phyloP scores from a whole-genome alignment of 1,139 yeast species.

The Scheffersomyces illinoinensis region DNA sequence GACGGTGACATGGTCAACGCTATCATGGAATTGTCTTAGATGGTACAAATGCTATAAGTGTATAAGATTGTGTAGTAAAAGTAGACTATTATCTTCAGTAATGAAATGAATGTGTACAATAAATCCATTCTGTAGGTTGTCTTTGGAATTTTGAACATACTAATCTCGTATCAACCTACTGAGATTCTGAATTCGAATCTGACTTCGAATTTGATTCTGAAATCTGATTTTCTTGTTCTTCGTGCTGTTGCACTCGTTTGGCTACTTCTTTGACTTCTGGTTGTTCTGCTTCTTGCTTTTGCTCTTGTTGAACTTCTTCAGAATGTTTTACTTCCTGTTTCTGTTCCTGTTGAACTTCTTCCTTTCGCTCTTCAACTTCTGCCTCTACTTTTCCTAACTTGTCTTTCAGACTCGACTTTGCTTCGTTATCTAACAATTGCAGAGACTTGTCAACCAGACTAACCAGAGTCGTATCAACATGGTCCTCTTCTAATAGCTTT shows the following conservation, averaged over 20 bases:
- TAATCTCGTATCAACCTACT: neutral
- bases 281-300: neutral
- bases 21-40: conserved; percentile 78
- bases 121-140: neutral
- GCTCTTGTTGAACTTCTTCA: neutral
- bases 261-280: neutral
- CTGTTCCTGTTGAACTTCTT: neutral
- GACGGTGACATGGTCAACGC: conserved; percentile 95
- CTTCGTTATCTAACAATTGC: neutral
- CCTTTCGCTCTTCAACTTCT: neutral
- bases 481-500: conserved; percentile 3
- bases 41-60: neutral
- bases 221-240: no score
- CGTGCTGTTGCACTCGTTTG: neutral
- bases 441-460: neutral
- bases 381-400: neutral
- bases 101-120: neutral
- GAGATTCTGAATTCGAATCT: neutral
- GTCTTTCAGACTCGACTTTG: neutral
- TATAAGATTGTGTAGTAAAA: neutral
- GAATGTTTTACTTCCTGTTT: conserved; percentile 1
- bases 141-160: no score
- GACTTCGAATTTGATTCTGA: no score
- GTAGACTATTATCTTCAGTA: neutral
- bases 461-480: neutral